Evolutionary conservation across 148 eudicot genomes (phyloP), one percentile per base, ranked within the genome.

Genomic region (Chenopodium suecicum): DNA sequence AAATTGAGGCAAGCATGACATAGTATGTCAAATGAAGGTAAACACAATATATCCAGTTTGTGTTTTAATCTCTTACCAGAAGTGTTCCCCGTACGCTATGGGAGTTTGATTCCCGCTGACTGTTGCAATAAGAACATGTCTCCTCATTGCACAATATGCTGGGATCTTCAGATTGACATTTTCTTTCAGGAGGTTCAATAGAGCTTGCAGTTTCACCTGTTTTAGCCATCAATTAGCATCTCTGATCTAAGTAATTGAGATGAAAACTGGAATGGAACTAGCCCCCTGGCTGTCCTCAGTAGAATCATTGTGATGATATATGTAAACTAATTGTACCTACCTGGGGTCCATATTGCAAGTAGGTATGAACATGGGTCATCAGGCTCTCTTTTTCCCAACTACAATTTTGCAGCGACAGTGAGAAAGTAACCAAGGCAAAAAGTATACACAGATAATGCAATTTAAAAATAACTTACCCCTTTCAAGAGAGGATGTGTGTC

Each of bases 191-290:
- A 82, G 91, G 91, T 80, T 90, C 83, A 73, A 87, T 87, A 11
- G 98, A 97, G 72, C 89, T 74, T 80, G 91, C 89, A 41, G 97
- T 94, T 91, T 97, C 99, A 82, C 99, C 99, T 97, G 88, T 23
- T 71, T 86, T 52, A 29, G 34, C 29, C 32, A 76, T 68, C 76
- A 75, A 80, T 68, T 76, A 79, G 62, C 76, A 77, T 46, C 67
- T 77, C 46, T 27, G 44, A 47, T 76, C 48, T 70, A 47, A 81
- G 63, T 73, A 72, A 79, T 41, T 9, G 72, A 70, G 54, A 56
- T 83, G 62, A 52, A 20, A 81, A n/a, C 34, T 41, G 79, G 47
- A 83, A 82, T 0, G 17, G 73, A 70, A 25, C 48, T 65, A 44
- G 67, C 32, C 31, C 56, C 65, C 27, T 17, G 62, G 9, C 4